These are phyloP conservation scores for Rhamnella rubrinervis DNA, from an alignment of 331 rosid species.

Conservation along the genomic window DNA sequence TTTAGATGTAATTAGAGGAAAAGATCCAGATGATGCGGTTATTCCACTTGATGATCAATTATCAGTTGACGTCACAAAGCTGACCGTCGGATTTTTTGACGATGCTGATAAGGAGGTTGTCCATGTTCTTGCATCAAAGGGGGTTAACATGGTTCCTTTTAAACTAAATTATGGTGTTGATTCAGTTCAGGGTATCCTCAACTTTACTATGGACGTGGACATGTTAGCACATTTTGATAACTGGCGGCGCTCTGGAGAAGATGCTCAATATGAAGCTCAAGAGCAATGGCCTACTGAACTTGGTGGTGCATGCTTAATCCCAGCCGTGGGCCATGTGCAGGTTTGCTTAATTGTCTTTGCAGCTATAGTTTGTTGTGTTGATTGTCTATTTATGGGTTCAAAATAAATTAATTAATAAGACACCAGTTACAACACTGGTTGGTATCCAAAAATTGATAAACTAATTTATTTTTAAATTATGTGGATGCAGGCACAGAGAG, in stretches of 20 bases:
- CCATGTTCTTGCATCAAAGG: conserved; percentile 56
- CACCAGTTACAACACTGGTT: too few relatives aligned
- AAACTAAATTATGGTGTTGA: conserved; percentile 61
- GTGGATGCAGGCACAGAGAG: conserved; percentile 65
- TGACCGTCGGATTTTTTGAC: conserved; percentile 65
- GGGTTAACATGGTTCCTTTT: conserved; percentile 67
- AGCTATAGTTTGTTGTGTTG: not conserved
- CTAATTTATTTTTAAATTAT: too few relatives aligned
- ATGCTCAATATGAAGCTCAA: conserved; percentile 68
- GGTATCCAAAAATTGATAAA: too few relatives aligned
- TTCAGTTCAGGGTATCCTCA: conserved; percentile 68
- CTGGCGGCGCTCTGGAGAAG: conserved; percentile 68
- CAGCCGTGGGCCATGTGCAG: conserved; percentile 76
- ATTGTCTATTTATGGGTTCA: too few relatives aligned
- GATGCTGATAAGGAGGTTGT: conserved; percentile 80
- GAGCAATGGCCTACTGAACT: conserved; percentile 79
- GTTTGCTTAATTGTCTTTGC: conserved; percentile 18
- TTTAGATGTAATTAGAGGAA: conserved; percentile 63
- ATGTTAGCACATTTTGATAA: conserved; percentile 78
- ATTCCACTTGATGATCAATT: conserved; percentile 59
- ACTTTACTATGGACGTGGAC: conserved; percentile 79
- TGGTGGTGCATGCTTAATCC: conserved; percentile 54
- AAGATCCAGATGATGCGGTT: conserved; percentile 58
- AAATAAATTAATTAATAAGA: too few relatives aligned
- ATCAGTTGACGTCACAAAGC: conserved; percentile 50